Evolutionary conservation across 208 protist species (phyloP).

Genomic region (Trypanosoma platydactyli): DNA sequence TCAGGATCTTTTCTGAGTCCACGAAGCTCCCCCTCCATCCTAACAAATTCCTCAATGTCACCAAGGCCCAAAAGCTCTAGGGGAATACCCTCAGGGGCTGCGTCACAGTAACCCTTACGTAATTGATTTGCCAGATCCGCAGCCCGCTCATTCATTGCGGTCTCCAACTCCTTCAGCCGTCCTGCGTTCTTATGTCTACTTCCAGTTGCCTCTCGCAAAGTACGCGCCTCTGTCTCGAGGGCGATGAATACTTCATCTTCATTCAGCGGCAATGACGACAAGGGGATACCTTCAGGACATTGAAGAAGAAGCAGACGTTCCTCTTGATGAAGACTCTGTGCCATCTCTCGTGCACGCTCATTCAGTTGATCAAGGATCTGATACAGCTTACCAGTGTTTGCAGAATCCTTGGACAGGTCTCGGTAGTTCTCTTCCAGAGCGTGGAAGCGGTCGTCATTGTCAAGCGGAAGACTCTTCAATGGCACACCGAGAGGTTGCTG

Average conservation of each 20-base stretch:
- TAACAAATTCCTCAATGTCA: constrained; percentile 61
- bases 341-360: constrained; percentile 62
- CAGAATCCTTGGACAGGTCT: constrained; percentile 49
- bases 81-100: constrained; percentile 49
- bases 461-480: constrained; percentile 49
- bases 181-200: constrained; percentile 33
- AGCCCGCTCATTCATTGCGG: constrained; percentile 77
- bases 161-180: constrained; percentile 26
- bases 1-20: constrained; percentile 62
- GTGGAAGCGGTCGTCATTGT: constrained; percentile 44
- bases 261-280: constrained; percentile 65
- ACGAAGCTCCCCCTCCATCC: constrained; percentile 59
- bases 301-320: constrained; percentile 50
- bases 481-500: constrained; percentile 65
- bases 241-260: constrained; percentile 55
- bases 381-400: constrained; percentile 44
- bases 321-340: constrained; percentile 51
- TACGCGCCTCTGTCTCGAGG: constrained; percentile 63
- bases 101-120: constrained; percentile 43
- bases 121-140: constrained; percentile 56
- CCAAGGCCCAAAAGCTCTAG: constrained; percentile 64
- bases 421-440: constrained; percentile 63
- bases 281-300: constrained; percentile 60
- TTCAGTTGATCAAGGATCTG: constrained; percentile 77
- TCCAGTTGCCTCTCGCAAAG: constrained; percentile 38